Percentiles rank a stretch among this genome's conserved stretches.
Conservation (phyloP, 805 yeast genomes). For the Schwanniomyces vanrijiae region DNA sequence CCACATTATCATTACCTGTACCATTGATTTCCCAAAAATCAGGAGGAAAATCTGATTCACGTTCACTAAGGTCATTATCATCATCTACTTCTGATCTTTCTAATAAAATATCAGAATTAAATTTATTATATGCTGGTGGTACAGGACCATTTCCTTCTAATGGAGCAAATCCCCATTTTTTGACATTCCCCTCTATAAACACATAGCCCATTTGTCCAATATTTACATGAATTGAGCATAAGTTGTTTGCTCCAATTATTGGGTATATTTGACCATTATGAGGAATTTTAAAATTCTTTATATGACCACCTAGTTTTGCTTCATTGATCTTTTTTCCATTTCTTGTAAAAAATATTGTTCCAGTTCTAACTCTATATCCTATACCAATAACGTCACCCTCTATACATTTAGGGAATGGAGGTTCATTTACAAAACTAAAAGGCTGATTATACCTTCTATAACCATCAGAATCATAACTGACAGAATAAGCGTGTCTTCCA, state of each 20-base stretch:
- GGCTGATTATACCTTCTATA: constrained; percentile 78
- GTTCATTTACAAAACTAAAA: constrained; percentile 48
- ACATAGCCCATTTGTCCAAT: constrained; percentile 90
- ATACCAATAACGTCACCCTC: constrained; percentile 93
- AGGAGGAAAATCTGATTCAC: constrained; percentile 56
- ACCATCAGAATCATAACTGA: constrained; percentile 88
- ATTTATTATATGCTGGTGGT: constrained; percentile 88
- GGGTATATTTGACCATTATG: constrained; percentile 64
- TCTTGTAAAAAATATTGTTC: constrained; percentile 89
- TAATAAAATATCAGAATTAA: constrained; percentile 71
- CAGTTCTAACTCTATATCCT: constrained; percentile 80
- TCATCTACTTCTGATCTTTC: constrained; percentile 62
- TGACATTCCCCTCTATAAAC: constrained; percentile 87
- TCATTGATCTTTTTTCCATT: constrained; percentile 89
- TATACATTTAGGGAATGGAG: constrained; percentile 55
- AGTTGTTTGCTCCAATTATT: constrained; percentile 81
- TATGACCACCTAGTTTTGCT: constrained; percentile 76
- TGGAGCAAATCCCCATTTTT: constrained; percentile 95
- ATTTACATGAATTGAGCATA: constrained; percentile 82
- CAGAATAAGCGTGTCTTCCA: constrained; percentile 82
- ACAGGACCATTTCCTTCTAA: constrained; percentile 85
- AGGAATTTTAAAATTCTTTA: constrained; percentile 63
- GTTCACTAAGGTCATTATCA: constrained; percentile 43
- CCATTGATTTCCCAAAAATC: constrained; percentile 48
- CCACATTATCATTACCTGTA: constrained; percentile 8